Evolutionary conservation across 768 basidiomycete species (phyloP).

Genomic region (Podaxis sp.): DNA sequence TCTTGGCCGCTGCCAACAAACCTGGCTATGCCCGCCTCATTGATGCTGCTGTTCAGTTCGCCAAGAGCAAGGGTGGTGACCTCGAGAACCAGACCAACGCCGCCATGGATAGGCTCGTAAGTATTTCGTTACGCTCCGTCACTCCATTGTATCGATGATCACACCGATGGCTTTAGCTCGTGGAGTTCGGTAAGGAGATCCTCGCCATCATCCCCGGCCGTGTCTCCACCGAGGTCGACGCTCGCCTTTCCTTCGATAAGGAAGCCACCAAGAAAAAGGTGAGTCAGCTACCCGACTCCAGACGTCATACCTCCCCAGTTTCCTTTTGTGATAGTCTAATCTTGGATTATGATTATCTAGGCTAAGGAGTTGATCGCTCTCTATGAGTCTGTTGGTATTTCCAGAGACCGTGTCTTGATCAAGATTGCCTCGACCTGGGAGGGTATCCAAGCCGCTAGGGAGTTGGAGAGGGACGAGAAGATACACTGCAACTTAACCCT

Average conservation of each 20-base stretch:
- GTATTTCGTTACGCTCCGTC: constrained; percentile 20
- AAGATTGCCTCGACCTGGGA: constrained; percentile 99
- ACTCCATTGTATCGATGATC: background rate
- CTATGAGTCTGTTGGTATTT: constrained; percentile 91
- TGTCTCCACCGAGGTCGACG: constrained; percentile 99
- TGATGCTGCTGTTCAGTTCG: constrained; percentile 67
- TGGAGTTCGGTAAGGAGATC: constrained; percentile 97
- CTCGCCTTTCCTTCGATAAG: constrained; percentile 95
- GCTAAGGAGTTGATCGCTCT: constrained; percentile 88
- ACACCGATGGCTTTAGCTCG: constrained; percentile 54
- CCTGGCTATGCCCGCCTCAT: constrained; percentile 80
- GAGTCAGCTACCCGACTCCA: background rate
- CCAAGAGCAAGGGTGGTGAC: constrained; percentile 77
- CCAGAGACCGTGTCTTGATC: constrained; percentile 93
- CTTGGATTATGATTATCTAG: constrained; percentile 25
- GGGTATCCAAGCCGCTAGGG: constrained; percentile 97
- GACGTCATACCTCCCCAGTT: background rate
- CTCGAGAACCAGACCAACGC: constrained; percentile 70
- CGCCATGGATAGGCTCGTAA: constrained; percentile 86
- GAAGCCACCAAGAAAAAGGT: constrained; percentile 87
- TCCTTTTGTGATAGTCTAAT: constrained; percentile 4
- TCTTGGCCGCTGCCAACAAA: constrained; percentile 91
- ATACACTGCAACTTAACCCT: constrained; percentile 99
- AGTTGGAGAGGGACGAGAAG: constrained; percentile 86
- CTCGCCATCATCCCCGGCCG: constrained; percentile 94